Percentiles rank a stretch among this genome's conserved stretches.
Conservation (phyloP, 2,329 filamentous ascomycete species). For the Neonectria ditissima region DNA sequence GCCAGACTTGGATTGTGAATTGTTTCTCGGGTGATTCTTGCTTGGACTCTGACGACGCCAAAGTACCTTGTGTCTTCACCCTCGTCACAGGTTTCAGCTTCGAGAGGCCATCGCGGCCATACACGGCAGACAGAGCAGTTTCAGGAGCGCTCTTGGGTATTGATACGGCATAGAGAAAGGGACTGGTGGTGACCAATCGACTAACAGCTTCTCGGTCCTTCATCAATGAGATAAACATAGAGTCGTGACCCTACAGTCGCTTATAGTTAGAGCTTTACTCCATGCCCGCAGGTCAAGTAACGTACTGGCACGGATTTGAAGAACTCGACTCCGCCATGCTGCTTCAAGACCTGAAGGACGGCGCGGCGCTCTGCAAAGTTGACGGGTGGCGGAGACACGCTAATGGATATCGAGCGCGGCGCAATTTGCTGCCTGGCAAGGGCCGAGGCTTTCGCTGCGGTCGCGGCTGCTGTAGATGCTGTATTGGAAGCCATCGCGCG, state of each 20-base stretch:
- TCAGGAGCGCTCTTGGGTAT: slow-evolving; percentile 43
- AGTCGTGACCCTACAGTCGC: slow-evolving; percentile 56
- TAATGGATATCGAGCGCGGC: slow-evolving; percentile 61
- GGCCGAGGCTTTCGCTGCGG: slow-evolving; percentile 20
- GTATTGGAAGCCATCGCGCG: slow-evolving; percentile 10
- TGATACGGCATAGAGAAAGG: slow-evolving; percentile 59
- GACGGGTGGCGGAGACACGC: slow-evolving; percentile 63
- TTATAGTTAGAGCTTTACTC: neutral
- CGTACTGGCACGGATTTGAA: slow-evolving; percentile 56
- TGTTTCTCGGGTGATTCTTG: slow-evolving; percentile 42
- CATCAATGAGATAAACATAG: slow-evolving; percentile 64
- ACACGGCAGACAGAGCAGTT: slow-evolving; percentile 51
- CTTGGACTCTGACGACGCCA: neutral
- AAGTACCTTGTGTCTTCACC: slow-evolving; percentile 10
- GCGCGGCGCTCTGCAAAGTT: slow-evolving; percentile 67
- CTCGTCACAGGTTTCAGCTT: slow-evolving; percentile 15
- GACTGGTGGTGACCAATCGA: slow-evolving; percentile 58
- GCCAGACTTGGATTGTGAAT: slow-evolving; percentile 58
- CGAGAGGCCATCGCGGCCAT: slow-evolving; percentile 32
- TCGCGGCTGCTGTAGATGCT: slow-evolving; percentile 2
- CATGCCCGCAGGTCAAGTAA: neutral
- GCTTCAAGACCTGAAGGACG: slow-evolving; percentile 64
- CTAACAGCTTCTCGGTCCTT: slow-evolving; percentile 53
- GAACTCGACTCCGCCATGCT: slow-evolving; percentile 61
- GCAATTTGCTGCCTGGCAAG: slow-evolving; percentile 24